These are phyloP conservation scores for Quercus gilva DNA, from an alignment of 306 rosid genomes.

Conservation along the genomic window DNA sequence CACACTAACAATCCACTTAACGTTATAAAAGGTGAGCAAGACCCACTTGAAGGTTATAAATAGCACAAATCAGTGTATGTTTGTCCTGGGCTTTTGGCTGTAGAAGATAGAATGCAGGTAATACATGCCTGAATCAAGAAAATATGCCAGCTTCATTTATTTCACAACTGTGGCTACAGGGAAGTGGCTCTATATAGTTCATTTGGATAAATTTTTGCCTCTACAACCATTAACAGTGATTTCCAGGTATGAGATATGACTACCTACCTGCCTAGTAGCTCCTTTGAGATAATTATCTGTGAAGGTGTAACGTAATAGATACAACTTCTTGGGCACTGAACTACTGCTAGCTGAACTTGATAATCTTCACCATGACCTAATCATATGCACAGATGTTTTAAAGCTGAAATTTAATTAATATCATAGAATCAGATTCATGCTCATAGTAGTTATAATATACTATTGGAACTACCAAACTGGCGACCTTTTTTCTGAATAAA, in stretches of 20 bases:
- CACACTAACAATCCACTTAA: too few relatives aligned
- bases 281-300: constrained; percentile 81
- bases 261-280: constrained; percentile 46
- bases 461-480: neutral
- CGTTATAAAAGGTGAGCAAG: too few relatives aligned
- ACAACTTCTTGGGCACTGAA: constrained; percentile 91
- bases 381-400: neutral
- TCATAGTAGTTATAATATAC: neutral
- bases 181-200: neutral
- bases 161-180: neutral
- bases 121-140: neutral
- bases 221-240: neutral
- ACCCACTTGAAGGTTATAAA: neutral
- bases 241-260: neutral
- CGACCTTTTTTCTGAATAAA: neutral
- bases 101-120: neutral
- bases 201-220: constrained; percentile 1
- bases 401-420: neutral
- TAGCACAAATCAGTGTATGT: neutral
- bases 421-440: neutral
- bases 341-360: constrained; percentile 77
- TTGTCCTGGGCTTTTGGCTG: neutral
- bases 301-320: constrained; percentile 89
- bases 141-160: neutral
- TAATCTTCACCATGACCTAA: constrained; percentile 74